Conservation (phyloP, 371 early-diverging fungal species). For the Syncephalastrum sp. region DNA sequence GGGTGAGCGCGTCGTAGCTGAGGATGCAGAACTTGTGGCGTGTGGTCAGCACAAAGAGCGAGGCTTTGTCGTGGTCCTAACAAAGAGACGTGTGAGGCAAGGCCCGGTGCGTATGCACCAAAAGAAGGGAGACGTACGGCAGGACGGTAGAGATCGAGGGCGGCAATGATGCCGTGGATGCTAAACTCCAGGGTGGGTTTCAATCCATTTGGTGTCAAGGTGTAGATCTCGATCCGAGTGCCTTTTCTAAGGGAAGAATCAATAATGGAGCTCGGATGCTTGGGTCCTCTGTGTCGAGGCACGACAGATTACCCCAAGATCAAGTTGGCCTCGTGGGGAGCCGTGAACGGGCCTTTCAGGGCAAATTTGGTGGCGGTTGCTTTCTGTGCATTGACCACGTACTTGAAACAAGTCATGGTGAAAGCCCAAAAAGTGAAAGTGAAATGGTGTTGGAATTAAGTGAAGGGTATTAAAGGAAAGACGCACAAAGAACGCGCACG, state of each 20-base stretch:
- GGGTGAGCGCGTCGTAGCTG: conserved; percentile 48
- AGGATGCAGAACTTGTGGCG: conserved; percentile 60
- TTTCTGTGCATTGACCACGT: conserved; percentile 56
- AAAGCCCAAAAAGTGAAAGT: conserved; percentile 3
- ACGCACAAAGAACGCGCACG: no score
- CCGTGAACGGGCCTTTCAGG: conserved; percentile 66
- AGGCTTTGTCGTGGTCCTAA: conserved; percentile 50
- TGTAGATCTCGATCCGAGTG: conserved; percentile 71
- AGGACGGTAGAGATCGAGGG: conserved; percentile 57
- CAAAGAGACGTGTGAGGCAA: neutral
- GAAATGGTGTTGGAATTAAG: neutral
- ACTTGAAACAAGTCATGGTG: conserved; percentile 46
- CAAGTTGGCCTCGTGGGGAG: conserved; percentile 63
- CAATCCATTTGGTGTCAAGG: conserved; percentile 58
- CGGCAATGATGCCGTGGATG: conserved; percentile 70
- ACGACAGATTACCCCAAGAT: conserved; percentile 59
- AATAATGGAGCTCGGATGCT: neutral
- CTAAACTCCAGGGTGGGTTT: conserved; percentile 66
- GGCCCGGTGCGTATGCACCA: no score
- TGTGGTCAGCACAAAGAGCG: conserved; percentile 60
- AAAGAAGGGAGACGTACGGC: conserved; percentile 34
- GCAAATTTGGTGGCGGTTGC: conserved; percentile 53
- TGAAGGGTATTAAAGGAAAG: no score
- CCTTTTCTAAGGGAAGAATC: conserved; percentile 52
- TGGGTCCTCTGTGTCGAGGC: neutral